Conservation (phyloP, 2,329 filamentous ascomycete genomes). For the Alternaria sp. region DNA sequence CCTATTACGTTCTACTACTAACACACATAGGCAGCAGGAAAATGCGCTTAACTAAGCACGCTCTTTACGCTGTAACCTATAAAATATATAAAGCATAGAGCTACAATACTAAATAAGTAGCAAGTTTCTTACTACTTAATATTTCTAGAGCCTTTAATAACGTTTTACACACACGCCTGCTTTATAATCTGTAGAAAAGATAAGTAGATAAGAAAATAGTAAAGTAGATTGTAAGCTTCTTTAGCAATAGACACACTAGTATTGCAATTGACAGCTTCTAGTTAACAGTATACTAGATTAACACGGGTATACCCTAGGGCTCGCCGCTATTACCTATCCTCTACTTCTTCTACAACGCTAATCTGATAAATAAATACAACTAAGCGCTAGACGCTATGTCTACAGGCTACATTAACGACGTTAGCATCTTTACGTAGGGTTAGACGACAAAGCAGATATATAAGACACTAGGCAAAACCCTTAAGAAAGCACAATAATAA, state of each 20-base stretch:
- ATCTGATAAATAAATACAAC: conserved; percentile 38
- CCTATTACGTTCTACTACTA: conserved; percentile 31
- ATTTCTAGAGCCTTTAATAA: conserved; percentile 44
- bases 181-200: conserved; percentile 33
- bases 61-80: conserved; percentile 38
- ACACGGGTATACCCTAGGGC: conserved; percentile 42
- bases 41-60: conserved; percentile 35
- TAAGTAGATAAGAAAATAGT: conserved; percentile 26
- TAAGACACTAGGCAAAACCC: conserved; percentile 22
- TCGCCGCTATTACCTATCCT: conserved; percentile 45
- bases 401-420: conserved; percentile 38
- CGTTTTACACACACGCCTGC: conserved; percentile 33
- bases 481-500: conserved; percentile 31
- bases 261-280: conserved; percentile 26
- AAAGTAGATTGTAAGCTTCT: conserved; percentile 31
- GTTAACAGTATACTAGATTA: conserved; percentile 23
- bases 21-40: conserved; percentile 36
- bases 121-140: conserved; percentile 45
- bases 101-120: conserved; percentile 25
- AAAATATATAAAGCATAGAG: conserved; percentile 37
- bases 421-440: conserved; percentile 28
- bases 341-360: conserved; percentile 47
- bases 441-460: conserved; percentile 29
- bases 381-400: conserved; percentile 18
- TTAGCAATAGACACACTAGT: conserved; percentile 23